phyloP scores from a whole-genome alignment of 306 rosid genomes.

The Abrus precatorius region DNA sequence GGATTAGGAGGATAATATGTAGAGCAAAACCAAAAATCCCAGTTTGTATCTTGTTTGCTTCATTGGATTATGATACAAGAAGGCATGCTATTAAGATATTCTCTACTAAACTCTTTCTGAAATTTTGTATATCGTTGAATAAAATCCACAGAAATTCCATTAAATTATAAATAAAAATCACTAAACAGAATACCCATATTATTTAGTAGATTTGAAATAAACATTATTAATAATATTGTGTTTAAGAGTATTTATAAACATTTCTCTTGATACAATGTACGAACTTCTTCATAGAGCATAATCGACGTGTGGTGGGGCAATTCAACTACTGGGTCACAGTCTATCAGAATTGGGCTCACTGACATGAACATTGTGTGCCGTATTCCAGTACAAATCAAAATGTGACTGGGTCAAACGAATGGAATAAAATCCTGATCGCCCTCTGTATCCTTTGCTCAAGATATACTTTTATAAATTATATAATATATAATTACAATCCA shows the following conservation, averaged over 20 bases:
- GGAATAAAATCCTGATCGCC: conserved; percentile 39
- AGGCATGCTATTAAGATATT: too few species aligned
- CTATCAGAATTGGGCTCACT: conserved; percentile 22
- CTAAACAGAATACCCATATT: neutral
- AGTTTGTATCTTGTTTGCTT: conserved; percentile 32
- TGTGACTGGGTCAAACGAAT: conserved; percentile 17
- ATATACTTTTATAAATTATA: neutral
- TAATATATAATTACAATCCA: neutral
- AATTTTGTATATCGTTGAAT: too few species aligned
- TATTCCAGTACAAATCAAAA: conserved; percentile 35
- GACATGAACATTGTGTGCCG: conserved; percentile 24
- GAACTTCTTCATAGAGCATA: conserved; percentile 11
- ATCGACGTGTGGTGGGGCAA: conserved; percentile 42
- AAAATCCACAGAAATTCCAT: too few species aligned
- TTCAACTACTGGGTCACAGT: conserved; percentile 8
- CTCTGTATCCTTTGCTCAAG: conserved; percentile 25
- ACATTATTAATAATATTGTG: neutral
- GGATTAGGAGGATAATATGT: conserved; percentile 40
- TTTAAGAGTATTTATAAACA: neutral
- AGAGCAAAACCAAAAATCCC: conserved; percentile 26
- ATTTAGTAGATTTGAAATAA: neutral
- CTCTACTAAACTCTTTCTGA: too few species aligned
- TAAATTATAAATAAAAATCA: too few species aligned
- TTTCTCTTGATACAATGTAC: neutral
- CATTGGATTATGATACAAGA: neutral